These are phyloP conservation scores for Mycena alexandri DNA, from an alignment of 768 basidiomycete genomes.

Conservation along the genomic window DNA sequence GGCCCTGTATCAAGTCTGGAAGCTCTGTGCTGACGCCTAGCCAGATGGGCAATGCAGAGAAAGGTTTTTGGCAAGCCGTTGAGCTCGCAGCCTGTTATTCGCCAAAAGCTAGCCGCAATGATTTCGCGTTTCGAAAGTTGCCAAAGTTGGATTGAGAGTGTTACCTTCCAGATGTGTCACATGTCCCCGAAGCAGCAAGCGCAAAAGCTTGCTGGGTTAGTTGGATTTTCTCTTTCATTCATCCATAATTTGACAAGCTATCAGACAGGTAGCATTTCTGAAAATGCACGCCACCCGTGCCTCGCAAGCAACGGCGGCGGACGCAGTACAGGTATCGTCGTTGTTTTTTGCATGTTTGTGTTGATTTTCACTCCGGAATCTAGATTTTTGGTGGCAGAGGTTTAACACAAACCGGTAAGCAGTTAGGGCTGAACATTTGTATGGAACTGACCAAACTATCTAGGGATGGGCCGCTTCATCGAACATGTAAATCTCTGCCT, in stretches of 20 bases:
- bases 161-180: slow-evolving; percentile 89
- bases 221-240: not conserved
- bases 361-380: slow-evolving; percentile 12
- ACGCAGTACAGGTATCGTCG: slow-evolving; percentile 71
- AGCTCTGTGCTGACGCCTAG: slow-evolving; percentile 18
- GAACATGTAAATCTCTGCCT: slow-evolving; percentile 61
- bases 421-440: slow-evolving; percentile 1
- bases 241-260: not conserved
- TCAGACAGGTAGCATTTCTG: slow-evolving; percentile 74
- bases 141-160: slow-evolving; percentile 86
- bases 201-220: slow-evolving; percentile 77
- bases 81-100: slow-evolving; percentile 87
- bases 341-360: slow-evolving; percentile 1
- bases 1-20: slow-evolving; percentile 24
- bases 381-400: slow-evolving; percentile 90
- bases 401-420: slow-evolving; percentile 82
- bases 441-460: slow-evolving; percentile 28
- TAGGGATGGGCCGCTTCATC: slow-evolving; percentile 68
- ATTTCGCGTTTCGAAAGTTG: slow-evolving; percentile 70
- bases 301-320: slow-evolving; percentile 74
- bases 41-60: slow-evolving; percentile 87
- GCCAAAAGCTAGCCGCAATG: slow-evolving; percentile 91
- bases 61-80: slow-evolving; percentile 93
- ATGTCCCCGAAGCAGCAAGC: slow-evolving; percentile 89
- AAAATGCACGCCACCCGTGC: slow-evolving; percentile 76